Percentiles rank a stretch among this genome's conserved stretches.
Evolutionary conservation across 176 grass and related monocot genomes (phyloP).

Genomic region (Hordeum marinum): DNA sequence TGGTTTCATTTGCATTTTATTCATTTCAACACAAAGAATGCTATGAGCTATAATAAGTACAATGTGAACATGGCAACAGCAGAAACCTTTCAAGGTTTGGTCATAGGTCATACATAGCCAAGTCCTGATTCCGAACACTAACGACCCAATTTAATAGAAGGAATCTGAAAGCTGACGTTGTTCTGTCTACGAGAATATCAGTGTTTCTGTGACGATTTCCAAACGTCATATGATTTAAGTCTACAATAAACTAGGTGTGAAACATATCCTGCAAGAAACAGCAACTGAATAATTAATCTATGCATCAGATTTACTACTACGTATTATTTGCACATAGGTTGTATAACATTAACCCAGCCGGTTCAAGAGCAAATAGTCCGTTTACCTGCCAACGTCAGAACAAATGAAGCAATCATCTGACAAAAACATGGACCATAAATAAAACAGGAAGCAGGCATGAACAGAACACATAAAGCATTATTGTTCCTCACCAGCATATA

Average conservation of each 20-base stretch:
- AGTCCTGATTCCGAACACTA: background rate
- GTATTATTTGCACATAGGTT: background rate
- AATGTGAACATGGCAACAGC: background rate
- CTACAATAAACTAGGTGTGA: background rate
- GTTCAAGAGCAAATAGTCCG: background rate
- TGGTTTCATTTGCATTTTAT: background rate
- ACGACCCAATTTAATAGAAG: background rate
- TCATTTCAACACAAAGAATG: background rate
- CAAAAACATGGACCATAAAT: background rate
- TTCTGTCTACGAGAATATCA: background rate
- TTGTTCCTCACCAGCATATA: background rate
- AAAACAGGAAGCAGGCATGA: background rate
- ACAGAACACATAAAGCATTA: background rate
- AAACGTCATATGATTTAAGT: too few relatives aligned
- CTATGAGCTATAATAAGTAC: background rate
- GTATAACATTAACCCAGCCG: background rate
- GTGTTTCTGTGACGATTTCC: background rate
- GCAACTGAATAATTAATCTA: background rate
- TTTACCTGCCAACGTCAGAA: background rate
- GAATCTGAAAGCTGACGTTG: background rate
- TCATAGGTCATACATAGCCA: background rate
- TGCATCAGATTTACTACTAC: background rate
- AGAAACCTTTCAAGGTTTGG: background rate
- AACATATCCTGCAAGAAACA: background rate
- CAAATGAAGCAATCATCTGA: background rate